phyloP scores from a whole-genome alignment of 441 rosid genomes.

The Hura crepitans region DNA sequence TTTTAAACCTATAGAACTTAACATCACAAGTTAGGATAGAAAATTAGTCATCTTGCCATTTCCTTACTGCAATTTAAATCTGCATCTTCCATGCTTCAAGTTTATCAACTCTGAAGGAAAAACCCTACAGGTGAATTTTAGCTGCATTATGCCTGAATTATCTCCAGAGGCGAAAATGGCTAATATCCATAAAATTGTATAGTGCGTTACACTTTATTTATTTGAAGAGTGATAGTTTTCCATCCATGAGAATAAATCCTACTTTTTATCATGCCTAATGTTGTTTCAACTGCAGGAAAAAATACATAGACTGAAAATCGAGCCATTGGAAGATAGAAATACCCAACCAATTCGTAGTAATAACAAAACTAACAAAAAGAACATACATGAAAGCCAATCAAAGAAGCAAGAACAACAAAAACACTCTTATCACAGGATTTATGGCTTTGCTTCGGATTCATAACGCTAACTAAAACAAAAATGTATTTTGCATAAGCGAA shows the following conservation, averaged over 20 bases:
- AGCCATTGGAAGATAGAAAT: neutral
- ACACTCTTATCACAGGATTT: too few species aligned
- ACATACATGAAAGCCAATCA: too few species aligned
- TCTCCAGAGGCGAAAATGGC: too few species aligned
- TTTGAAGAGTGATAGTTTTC: too few species aligned
- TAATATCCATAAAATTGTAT: too few species aligned
- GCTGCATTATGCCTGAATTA: neutral
- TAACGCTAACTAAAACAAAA: neutral
- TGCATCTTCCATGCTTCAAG: neutral
- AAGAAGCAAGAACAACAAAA: too few species aligned
- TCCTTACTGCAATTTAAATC: neutral
- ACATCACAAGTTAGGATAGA: neutral
- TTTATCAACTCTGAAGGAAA: neutral
- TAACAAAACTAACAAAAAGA: neutral
- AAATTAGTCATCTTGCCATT: conserved; percentile 1
- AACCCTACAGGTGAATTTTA: neutral
- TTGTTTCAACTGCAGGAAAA: too few species aligned
- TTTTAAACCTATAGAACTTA: conserved; percentile 14
- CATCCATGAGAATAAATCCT: too few species aligned
- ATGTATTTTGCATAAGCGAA: neutral
- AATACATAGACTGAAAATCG: too few species aligned
- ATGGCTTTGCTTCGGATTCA: neutral
- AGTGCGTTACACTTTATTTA: too few species aligned
- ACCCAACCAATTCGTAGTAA: neutral
- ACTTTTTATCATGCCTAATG: too few species aligned